Conservation (phyloP, 768 basidiomycete species). For the Xerocomellus amylosporus region DNA sequence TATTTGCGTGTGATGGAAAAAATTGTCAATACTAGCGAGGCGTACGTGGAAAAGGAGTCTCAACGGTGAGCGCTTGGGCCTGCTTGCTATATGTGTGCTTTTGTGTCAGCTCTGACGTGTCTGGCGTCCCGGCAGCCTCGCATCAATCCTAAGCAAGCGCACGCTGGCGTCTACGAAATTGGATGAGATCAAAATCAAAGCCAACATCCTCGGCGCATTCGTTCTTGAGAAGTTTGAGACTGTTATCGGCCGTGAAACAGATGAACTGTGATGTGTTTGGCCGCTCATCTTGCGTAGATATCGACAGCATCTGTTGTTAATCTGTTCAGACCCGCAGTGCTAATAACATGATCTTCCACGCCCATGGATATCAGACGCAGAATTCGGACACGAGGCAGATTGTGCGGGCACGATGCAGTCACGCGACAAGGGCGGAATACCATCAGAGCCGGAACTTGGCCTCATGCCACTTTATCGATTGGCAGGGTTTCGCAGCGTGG, state of each 20-base stretch:
- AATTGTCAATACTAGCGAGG: slow-evolving; percentile 62
- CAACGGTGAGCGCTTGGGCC: slow-evolving; percentile 59
- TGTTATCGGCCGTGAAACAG: slow-evolving; percentile 28
- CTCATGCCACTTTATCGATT: slow-evolving; percentile 25
- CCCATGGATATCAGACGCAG: background rate
- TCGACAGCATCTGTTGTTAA: slow-evolving; percentile 15
- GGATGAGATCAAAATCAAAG: slow-evolving; percentile 92
- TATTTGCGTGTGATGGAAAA: slow-evolving; percentile 93
- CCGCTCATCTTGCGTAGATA: slow-evolving; percentile 10
- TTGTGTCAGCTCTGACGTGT: slow-evolving; percentile 8
- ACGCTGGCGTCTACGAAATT: slow-evolving; percentile 74
- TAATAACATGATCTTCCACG: slow-evolving; percentile 16
- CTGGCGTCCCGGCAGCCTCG: slow-evolving; percentile 46
- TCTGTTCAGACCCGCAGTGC: slow-evolving; percentile 6
- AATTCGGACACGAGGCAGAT: slow-evolving; percentile 21
- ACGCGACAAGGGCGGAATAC: slow-evolving; percentile 7
- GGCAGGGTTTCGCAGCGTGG: slow-evolving; percentile 9
- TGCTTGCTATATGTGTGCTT: background rate
- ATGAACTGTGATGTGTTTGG: slow-evolving; percentile 43
- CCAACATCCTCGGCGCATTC: slow-evolving; percentile 78
- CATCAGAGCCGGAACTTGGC: slow-evolving; percentile 23
- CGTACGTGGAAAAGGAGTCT: slow-evolving; percentile 82
- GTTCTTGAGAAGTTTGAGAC: slow-evolving; percentile 37
- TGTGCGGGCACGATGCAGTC: slow-evolving; percentile 24
- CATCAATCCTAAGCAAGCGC: slow-evolving; percentile 73